phyloP scores from a whole-genome alignment of 345 rosid species.

The Hibiscus trionum region DNA sequence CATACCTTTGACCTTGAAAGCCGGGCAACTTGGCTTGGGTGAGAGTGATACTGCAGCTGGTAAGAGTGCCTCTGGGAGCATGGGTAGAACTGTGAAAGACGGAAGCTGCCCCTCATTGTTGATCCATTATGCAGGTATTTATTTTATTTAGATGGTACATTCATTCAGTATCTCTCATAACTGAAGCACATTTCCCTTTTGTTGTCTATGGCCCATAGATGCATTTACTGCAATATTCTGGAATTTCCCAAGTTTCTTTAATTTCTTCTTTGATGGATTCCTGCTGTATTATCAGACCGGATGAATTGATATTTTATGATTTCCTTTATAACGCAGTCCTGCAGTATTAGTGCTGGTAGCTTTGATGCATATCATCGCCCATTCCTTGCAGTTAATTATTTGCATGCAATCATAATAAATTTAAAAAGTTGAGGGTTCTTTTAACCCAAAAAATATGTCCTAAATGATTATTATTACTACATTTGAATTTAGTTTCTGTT shows the following conservation, averaged over 20 bases:
- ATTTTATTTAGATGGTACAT: background rate
- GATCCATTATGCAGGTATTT: conserved; percentile 84
- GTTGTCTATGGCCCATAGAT: background rate
- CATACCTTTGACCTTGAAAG: conserved; percentile 77
- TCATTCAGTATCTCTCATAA: background rate
- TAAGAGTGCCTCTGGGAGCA: conserved; percentile 32
- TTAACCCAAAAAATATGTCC: background rate
- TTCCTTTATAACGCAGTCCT: background rate
- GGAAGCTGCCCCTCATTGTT: conserved; percentile 66
- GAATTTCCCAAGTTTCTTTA: background rate
- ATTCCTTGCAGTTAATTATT: background rate
- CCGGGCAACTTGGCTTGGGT: conserved; percentile 69
- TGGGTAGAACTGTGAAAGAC: too few species aligned
- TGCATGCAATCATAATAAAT: background rate
- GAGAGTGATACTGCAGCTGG: conserved; percentile 54
- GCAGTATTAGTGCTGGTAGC: background rate
- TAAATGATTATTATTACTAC: background rate
- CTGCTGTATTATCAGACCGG: background rate
- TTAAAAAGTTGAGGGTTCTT: background rate
- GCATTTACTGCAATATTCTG: background rate
- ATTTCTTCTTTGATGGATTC: background rate
- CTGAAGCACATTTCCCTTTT: background rate
- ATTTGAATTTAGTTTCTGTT: background rate
- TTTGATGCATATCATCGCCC: background rate
- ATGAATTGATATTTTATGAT: background rate